Evolutionary conservation across 129 eudicot species (phyloP).

Genomic region (Rutidosis leptorrhynchoides): DNA sequence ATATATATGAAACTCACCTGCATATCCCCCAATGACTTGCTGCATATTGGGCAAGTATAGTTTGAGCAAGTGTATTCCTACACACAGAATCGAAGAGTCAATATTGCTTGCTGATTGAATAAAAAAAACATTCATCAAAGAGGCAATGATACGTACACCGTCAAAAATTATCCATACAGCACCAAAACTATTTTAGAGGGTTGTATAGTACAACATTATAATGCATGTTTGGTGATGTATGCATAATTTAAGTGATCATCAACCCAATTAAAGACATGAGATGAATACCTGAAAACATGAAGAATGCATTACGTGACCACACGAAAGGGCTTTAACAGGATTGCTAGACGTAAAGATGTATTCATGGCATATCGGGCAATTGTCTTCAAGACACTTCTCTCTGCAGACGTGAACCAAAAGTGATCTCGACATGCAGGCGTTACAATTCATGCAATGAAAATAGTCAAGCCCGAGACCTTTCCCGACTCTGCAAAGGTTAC

Average conservation of each 20-base stretch:
- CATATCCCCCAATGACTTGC: slow-evolving; percentile 97
- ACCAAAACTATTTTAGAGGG: too few species aligned
- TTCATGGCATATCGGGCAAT: slow-evolving; percentile 92
- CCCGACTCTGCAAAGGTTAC: slow-evolving; percentile 94
- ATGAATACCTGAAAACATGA: slow-evolving; percentile 77
- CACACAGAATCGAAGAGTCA: slow-evolving; percentile 22
- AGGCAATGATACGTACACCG: too few species aligned
- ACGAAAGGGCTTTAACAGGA: slow-evolving; percentile 84
- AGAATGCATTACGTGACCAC: slow-evolving; percentile 97
- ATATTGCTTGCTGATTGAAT: neutral
- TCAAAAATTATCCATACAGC: too few species aligned
- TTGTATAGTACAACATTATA: too few species aligned
- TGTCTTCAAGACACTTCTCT: slow-evolving; percentile 87
- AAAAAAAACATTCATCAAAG: neutral
- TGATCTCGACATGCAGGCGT: slow-evolving; percentile 81
- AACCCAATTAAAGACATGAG: neutral
- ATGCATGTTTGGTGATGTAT: too few species aligned
- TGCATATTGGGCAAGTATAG: slow-evolving; percentile 89
- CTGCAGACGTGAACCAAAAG: slow-evolving; percentile 75
- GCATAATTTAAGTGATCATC: too few species aligned
- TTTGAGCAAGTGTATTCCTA: slow-evolving; percentile 77
- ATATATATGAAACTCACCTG: slow-evolving; percentile 44
- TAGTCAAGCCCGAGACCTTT: slow-evolving; percentile 86
- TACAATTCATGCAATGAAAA: slow-evolving; percentile 95
- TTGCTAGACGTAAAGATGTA: slow-evolving; percentile 74